Base-by-base conservation (phyloP, 179 eudicot species). In the Patellifolia procumbens region DNA sequence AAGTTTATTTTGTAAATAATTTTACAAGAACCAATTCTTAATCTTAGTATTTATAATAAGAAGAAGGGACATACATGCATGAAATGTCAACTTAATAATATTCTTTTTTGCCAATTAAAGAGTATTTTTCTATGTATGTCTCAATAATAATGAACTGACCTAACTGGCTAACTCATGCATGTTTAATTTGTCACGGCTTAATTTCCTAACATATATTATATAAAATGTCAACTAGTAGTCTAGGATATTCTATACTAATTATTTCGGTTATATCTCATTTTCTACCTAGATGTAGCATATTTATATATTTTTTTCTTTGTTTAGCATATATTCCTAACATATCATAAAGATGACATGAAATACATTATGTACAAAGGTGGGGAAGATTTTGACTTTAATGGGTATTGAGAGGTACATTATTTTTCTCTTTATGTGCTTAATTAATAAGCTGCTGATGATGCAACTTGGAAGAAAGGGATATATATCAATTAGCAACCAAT, bases 331-430 rank as follows among this genome's bases (percentile, higher is more conserved):
- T 34, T 71, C 64, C 49, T 34, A 55, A 5, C 10, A 11, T 51
- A 51, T 71, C 1, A 70, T 48, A 31, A 53, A 53, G 49, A 34
- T 53, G 63, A 70, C 74, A 63, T 71, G 62, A n/a, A 71, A 48
- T 53, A 35, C 34, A 52, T 70, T 51, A 51, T 71, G 53, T 71
- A 31, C 48, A 13, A 53, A 53, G 46, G 74, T 71, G 62, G 74
- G 63, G 62, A 53, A 19, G 48, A 53, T 19, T 52, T 71, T 71
- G 74, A 71, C 64, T 71, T 70, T 71, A 71, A 69, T 53, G 19
- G 16, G 16, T 64, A 35, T 2, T n/a, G n/a, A n/a, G 37, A 68
- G 22, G 48, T 20, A 70, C 16, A 70, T 70, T 69, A 26, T 28
- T 26, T 68, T 15, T 26, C n/a, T 28, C 56, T 46, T 17, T 68